Base-by-base conservation (phyloP, 2,329 filamentous ascomycete species). In the Periconia macrospinosa region DNA sequence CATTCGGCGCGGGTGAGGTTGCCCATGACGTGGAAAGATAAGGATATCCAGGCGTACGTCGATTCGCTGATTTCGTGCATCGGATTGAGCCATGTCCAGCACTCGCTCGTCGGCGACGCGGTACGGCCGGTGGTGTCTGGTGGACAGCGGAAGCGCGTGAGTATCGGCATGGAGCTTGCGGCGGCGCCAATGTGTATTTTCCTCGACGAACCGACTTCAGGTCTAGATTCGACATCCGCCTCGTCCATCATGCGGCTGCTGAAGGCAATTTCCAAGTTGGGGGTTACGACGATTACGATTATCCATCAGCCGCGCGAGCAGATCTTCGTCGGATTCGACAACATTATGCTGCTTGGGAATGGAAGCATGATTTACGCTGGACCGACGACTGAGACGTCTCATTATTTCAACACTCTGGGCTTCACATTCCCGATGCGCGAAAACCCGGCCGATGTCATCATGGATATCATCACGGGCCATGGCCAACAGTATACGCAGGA, bases 161-260 rank as follows among this genome's bases (percentile, higher is more conserved):
- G 81, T 1, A 84, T 84, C 47, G 81, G 78, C 47, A 80, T 84
- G 19, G 67, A 77, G 11, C 65, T 74, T 11, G 61, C 71, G 2
- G 58, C 59, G 15, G 51, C 52, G 19, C 61, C 61, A n/a, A 53
- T 59, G 35, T 54, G 59, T 10, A 52, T 64, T 18, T 61, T 64
- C 6, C 49, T 59, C 45, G 61, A 91, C 57, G 88, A 91, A 71
- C 88, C 88, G 0, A 90, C 88, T 0, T 88, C 91, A 17, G 92
- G 92, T 78, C 86, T 96, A 18, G 92, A 96, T 74, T 80, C 83
- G 0, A 81, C 79, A 0, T 78, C 81, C 9, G 83, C 83, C 0
- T 78, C 76, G 1, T 83, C 80, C 5, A 81, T 86, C 30, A 83
- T 85, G 76, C 72, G 73, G 2, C 79, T 82, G 0, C 71, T 86